Evolutionary conservation across 345 rosid species (phyloP), one percentile per base, ranked within the genome.

Genomic region (Physaria fendleri): DNA sequence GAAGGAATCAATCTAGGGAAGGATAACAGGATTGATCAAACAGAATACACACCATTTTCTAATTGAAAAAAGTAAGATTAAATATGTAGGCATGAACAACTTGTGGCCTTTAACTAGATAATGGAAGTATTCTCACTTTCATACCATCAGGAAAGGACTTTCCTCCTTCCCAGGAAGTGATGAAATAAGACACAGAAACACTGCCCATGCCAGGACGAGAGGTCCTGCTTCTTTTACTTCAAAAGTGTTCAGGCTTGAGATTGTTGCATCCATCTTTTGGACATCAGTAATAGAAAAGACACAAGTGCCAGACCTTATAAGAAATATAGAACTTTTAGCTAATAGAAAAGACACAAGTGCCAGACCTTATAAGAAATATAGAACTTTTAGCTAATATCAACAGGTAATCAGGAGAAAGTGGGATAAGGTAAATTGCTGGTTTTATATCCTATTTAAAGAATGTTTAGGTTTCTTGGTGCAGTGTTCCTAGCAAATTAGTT

Each of bases 121-220:
- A 69, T 40, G 56, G 33, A 62, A 62, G 33, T 48, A 51, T 30
- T 62, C 54, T 70, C 74, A 40, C 29, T 13, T 43, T 63, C 78
- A 59, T 68, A 89, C 97, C 89, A 66, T 77, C 72, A 89, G 64
- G 55, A 74, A 69, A 68, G 56, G 67, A 76, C 40, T 71, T 47
- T 83, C 87, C 74, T 85, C 97, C 68, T 76, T 77, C 51, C 75
- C 83, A 43, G 87, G 90, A 56, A 93, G 89, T 16, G 97, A 88
- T 22, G 82, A 72, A 51, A 89, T 59, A 59, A 93, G 91, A 80
- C 94, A 84, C 64, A 93, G 78, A 71, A 82, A 93, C 34, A 85
- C 95, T 10, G 97, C 99, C 99, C 99, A 93, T 35, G 95, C 73
- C 56, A 88, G 84, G 67, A 88, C 56, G 24, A 93, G 74, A 2